Evolutionary conservation across 192 early-diverging fungal genomes (phyloP).

Genomic region (Entomortierella chlamydospora): DNA sequence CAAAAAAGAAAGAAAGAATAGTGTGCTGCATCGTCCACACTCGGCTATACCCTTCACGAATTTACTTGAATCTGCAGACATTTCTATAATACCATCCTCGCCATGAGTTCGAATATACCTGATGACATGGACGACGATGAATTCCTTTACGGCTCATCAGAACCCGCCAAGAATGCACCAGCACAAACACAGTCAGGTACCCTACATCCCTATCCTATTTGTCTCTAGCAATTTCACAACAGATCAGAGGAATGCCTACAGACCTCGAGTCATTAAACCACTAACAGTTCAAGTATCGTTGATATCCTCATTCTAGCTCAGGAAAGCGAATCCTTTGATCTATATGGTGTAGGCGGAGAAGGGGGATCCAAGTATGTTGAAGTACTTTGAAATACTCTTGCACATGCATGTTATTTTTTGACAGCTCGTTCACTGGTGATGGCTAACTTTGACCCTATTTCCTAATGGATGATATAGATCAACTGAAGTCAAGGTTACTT

Average conservation of each 20-base stretch:
- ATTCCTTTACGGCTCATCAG: conserved; percentile 49
- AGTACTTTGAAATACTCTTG: not conserved
- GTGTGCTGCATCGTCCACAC: too few relatives aligned
- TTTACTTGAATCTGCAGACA: too few relatives aligned
- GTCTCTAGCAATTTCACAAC: not conserved
- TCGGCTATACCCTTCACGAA: too few relatives aligned
- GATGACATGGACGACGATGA: conserved; percentile 54
- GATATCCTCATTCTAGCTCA: conserved; percentile 6
- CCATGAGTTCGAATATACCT: conserved; percentile 41
- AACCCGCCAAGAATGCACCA: conserved; percentile 4
- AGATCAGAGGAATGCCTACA: not conserved
- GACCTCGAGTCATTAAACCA: too few relatives aligned
- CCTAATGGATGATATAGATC: conserved; percentile 1
- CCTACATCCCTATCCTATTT: not conserved
- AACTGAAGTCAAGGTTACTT: conserved; percentile 17
- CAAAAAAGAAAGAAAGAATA: too few relatives aligned
- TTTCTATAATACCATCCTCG: not conserved
- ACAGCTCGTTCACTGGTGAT: not conserved
- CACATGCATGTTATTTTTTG: not conserved
- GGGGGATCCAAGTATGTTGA: conserved; percentile 34
- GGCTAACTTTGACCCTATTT: not conserved
- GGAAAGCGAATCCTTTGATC: conserved; percentile 48
- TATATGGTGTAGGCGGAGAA: conserved; percentile 36
- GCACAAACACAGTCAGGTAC: conserved; percentile 16
- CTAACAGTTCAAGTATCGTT: not conserved